phyloP scores from a whole-genome alignment of 176 grass and related monocot genomes.

The Carex scoparia region DNA sequence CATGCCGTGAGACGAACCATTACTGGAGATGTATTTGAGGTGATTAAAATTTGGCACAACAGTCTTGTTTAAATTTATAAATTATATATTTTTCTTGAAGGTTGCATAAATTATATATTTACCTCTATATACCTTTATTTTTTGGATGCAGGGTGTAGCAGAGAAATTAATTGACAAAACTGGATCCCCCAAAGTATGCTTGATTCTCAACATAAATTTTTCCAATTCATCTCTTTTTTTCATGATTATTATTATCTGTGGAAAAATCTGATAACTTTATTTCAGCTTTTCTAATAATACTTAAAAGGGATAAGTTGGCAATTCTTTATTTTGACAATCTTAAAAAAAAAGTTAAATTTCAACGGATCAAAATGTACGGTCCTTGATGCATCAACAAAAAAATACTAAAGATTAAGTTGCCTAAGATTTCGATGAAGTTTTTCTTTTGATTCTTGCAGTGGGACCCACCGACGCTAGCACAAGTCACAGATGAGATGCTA shows the following conservation, averaged over 20 bases:
- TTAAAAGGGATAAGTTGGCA: not conserved
- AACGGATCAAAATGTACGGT: too few relatives aligned
- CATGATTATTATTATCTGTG: too few relatives aligned
- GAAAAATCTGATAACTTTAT: too few relatives aligned
- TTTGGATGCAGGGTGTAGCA: not conserved
- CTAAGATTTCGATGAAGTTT: not conserved
- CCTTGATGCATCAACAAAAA: too few relatives aligned
- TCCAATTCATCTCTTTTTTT: not conserved
- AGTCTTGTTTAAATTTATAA: not conserved
- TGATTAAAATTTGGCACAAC: not conserved
- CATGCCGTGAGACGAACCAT: not conserved
- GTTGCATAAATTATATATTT: not conserved
- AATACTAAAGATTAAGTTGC: too few relatives aligned
- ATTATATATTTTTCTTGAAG: not conserved
- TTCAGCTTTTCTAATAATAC: not conserved
- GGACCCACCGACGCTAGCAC: not conserved
- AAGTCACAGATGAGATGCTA: not conserved
- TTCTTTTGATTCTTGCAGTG: not conserved
- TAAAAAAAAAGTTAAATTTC: too few relatives aligned
- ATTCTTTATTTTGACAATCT: too few relatives aligned
- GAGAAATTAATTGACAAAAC: constrained; percentile 5
- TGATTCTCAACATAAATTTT: not conserved
- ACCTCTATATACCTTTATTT: not conserved
- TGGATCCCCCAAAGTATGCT: not conserved
- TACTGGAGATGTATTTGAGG: not conserved